Conservation (phyloP, 1,139 yeast genomes). For the Pneumocystis jirovecii region DNA sequence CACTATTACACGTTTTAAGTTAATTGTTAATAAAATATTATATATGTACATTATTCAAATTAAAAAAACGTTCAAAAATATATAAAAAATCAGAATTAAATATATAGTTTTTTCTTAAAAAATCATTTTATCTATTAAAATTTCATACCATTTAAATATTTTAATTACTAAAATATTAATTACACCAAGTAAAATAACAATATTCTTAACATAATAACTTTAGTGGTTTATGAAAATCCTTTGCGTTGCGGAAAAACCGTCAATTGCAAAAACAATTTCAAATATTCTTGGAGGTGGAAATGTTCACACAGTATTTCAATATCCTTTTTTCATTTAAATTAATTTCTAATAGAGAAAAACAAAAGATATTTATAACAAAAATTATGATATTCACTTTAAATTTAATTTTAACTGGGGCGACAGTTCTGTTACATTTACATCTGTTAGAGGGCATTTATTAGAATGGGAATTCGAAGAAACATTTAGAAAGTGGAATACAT, state of each 20-base stretch:
- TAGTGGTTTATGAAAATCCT: constrained; percentile 43
- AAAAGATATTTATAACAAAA: constrained; percentile 50
- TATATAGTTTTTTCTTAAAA: background rate
- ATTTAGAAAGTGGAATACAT: constrained; percentile 43
- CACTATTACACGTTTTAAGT: background rate
- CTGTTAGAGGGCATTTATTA: constrained; percentile 76
- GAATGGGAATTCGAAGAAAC: constrained; percentile 46
- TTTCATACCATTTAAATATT: too few relatives aligned
- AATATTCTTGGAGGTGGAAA: constrained; percentile 61
- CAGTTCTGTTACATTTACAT: constrained; percentile 79
- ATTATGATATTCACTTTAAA: constrained; percentile 48
- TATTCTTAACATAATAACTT: background rate
- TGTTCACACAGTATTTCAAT: constrained; percentile 20
- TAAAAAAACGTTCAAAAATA: background rate
- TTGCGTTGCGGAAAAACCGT: constrained; percentile 95
- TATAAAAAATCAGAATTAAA: background rate
- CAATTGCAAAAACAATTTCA: constrained; percentile 81
- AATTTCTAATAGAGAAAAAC: constrained; percentile 29
- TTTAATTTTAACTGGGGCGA: constrained; percentile 50
- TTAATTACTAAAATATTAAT: too few relatives aligned
- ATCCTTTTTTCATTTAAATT: background rate
- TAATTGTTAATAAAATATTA: background rate
- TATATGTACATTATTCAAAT: background rate
- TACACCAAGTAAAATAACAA: background rate
- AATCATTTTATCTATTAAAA: too few relatives aligned